Evolutionary conservation across 768 basidiomycete genomes (phyloP).

Genomic region (Mycena albidolilacea): DNA sequence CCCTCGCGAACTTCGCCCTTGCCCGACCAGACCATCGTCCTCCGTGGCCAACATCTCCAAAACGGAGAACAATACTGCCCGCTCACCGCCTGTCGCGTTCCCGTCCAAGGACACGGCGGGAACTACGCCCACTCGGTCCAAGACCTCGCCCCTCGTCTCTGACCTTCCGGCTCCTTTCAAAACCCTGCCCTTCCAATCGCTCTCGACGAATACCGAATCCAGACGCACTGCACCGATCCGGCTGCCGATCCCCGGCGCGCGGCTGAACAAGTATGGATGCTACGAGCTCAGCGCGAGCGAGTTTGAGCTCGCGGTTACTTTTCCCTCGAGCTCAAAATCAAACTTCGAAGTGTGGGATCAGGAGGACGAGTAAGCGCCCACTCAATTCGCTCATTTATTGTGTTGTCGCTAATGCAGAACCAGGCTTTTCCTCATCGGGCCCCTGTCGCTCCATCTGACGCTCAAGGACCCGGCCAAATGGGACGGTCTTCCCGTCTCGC

Average conservation of each 20-base stretch:
- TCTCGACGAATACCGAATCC: constrained; percentile 32
- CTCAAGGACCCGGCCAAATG: constrained; percentile 49
- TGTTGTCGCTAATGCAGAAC: not conserved
- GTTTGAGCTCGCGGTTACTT: constrained; percentile 31
- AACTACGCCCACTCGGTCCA: not conserved
- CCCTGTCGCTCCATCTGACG: constrained; percentile 50
- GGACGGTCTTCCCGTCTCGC: constrained; percentile 47
- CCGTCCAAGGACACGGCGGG: constrained; percentile 17
- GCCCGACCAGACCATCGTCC: constrained; percentile 5
- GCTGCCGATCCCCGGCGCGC: constrained; percentile 26
- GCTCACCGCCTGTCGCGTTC: not conserved
- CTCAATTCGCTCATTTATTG: not conserved
- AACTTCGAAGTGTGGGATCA: constrained; percentile 41
- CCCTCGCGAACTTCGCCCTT: constrained; percentile 12
- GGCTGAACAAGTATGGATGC: constrained; percentile 33
- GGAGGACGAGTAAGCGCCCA: constrained; percentile 35
- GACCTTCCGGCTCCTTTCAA: not conserved
- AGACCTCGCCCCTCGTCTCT: not conserved
- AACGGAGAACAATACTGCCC: constrained; percentile 9
- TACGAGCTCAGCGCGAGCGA: constrained; percentile 33
- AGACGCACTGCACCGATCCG: constrained; percentile 22
- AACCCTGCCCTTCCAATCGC: constrained; percentile 5
- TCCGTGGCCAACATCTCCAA: constrained; percentile 6
- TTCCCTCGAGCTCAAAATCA: constrained; percentile 15
- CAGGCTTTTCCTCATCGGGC: constrained; percentile 44